Conservation (phyloP, 139 green algal genomes). For the Closterium sp. region DNA sequence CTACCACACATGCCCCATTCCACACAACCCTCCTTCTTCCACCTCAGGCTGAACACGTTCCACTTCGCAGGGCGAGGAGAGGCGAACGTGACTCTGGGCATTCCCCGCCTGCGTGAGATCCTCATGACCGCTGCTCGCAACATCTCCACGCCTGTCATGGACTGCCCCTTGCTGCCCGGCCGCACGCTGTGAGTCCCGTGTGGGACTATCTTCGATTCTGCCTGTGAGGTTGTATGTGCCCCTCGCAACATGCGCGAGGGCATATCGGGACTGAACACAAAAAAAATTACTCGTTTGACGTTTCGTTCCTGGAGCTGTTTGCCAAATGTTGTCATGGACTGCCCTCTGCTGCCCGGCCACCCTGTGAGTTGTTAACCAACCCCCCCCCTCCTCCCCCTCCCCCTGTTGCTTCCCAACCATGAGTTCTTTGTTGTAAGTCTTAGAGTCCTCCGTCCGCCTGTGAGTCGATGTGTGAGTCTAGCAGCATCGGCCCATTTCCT, state of each 20-base stretch:
- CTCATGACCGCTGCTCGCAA: constrained; percentile 87
- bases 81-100: constrained; percentile 97
- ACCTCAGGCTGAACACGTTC: constrained; percentile 85
- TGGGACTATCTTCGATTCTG: not conserved
- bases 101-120: constrained; percentile 93
- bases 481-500: too few species aligned
- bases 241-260: too few species aligned
- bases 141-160: constrained; percentile 92
- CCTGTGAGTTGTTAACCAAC: not conserved
- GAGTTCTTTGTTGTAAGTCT: too few species aligned
- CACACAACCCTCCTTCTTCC: not conserved
- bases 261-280: too few species aligned
- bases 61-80: constrained; percentile 84
- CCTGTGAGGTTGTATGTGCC: not conserved
- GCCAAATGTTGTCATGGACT: constrained; percentile 86
- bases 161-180: constrained; percentile 42
- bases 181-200: constrained; percentile 18
- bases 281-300: too few species aligned
- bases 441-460: too few species aligned
- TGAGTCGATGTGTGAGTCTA: too few species aligned
- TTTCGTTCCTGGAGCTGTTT: too few species aligned
- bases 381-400: too few species aligned
- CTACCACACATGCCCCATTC: not conserved
- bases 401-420: too few species aligned
- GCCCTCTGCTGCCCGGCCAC: constrained; percentile 4